Evolutionary conservation across 495 filamentous ascomycete genomes (phyloP).

Genomic region (Staphylotrichum tortipilum): DNA sequence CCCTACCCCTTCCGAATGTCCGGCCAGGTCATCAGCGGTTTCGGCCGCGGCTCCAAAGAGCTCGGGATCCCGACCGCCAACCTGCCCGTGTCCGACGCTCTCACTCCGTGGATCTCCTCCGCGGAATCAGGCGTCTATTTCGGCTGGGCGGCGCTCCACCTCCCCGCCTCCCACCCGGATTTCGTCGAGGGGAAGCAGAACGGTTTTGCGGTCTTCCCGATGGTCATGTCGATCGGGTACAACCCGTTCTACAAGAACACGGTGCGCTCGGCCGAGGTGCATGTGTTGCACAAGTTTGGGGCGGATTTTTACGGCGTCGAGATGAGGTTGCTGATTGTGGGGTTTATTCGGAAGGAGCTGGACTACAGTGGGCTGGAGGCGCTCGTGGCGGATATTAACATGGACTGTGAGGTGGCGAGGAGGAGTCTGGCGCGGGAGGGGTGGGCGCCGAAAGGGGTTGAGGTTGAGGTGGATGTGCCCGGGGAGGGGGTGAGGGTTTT

Average conservation of each 20-base stretch:
- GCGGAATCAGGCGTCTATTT: slow-evolving; percentile 81
- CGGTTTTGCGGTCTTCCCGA: slow-evolving; percentile 52
- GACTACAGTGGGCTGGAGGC: slow-evolving; percentile 80
- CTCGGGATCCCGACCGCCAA: slow-evolving; percentile 97
- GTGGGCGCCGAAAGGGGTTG: slow-evolving; percentile 41
- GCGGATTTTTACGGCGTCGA: slow-evolving; percentile 75
- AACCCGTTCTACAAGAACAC: slow-evolving; percentile 92
- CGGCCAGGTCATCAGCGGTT: slow-evolving; percentile 82
- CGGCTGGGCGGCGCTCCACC: slow-evolving; percentile 65
- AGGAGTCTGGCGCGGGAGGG: slow-evolving; percentile 59
- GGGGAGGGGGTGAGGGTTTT: slow-evolving; percentile 26
- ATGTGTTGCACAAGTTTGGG: slow-evolving; percentile 67
- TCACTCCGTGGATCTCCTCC: slow-evolving; percentile 58
- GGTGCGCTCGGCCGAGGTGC: slow-evolving; percentile 78
- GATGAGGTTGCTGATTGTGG: slow-evolving; percentile 71
- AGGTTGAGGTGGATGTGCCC: slow-evolving; percentile 1
- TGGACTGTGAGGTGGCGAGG: slow-evolving; percentile 77
- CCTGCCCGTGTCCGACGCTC: slow-evolving; percentile 66
- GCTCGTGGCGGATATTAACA: slow-evolving; percentile 75
- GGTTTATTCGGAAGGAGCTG: slow-evolving; percentile 80
- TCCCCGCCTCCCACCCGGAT: slow-evolving; percentile 39
- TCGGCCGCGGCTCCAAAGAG: slow-evolving; percentile 88
- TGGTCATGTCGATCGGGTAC: slow-evolving; percentile 93
- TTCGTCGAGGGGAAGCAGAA: too few species aligned
- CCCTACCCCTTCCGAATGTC: slow-evolving; percentile 77